These are phyloP conservation scores for Xylariaceae sp. DNA, from an alignment of 2,329 filamentous ascomycete species.

Conservation along the genomic window DNA sequence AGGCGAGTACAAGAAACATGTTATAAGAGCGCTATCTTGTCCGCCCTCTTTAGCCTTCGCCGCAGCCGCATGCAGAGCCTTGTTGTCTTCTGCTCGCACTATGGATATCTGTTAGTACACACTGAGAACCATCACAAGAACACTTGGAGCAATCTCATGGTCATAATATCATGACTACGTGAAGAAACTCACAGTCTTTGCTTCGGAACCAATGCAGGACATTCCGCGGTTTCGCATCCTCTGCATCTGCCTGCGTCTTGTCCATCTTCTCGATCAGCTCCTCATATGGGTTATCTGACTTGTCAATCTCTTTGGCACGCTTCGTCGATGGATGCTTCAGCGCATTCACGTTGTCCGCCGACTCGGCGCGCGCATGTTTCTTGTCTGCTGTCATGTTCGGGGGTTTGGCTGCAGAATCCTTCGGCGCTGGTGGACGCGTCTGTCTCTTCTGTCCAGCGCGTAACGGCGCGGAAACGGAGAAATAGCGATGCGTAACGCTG, in stretches of 20 bases:
- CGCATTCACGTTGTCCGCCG: constrained; percentile 12
- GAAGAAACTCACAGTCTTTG: constrained; percentile 11
- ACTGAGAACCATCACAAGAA: too few relatives aligned
- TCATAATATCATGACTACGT: too few relatives aligned
- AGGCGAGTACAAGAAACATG: constrained; percentile 20
- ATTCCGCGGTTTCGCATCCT: constrained; percentile 6
- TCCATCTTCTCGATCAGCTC: constrained; percentile 6
- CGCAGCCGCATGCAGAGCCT: constrained; percentile 15
- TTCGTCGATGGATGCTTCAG: constrained; percentile 23
- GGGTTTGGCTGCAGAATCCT: not conserved
- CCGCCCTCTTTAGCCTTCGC: constrained; percentile 13
- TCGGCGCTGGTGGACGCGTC: not conserved
- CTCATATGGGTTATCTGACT: constrained; percentile 13
- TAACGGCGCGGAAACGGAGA: too few relatives aligned
- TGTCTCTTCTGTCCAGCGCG: not conserved
- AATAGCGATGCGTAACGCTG: too few relatives aligned
- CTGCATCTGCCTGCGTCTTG: not conserved
- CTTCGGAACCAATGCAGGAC: constrained; percentile 22
- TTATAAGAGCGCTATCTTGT: constrained; percentile 5
- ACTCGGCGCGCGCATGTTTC: constrained; percentile 15
- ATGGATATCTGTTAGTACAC: too few relatives aligned
- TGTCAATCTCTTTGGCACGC: constrained; percentile 21
- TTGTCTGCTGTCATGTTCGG: constrained; percentile 6
- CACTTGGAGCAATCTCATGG: too few relatives aligned
- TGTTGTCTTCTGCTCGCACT: constrained; percentile 20